phyloP scores from a whole-genome alignment of 139 green algal genomes.

The Chlamydomonas sphaeroides region DNA sequence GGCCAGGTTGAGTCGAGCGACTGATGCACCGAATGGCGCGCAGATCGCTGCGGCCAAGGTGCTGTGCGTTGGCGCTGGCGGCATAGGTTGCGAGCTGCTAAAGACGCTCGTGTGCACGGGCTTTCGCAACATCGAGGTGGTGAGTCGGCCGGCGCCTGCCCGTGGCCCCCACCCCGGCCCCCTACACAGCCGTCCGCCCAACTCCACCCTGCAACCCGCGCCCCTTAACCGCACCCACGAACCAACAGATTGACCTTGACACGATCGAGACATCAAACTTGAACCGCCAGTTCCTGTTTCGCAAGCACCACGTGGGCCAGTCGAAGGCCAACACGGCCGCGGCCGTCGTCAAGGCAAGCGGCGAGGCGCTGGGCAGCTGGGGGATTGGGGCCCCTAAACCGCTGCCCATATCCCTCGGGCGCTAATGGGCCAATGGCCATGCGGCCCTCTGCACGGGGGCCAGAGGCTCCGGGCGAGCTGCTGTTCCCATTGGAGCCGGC shows the following conservation, averaged over 20 bases:
- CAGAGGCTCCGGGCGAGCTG: too few relatives aligned
- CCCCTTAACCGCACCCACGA: too few relatives aligned
- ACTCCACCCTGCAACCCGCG: too few relatives aligned
- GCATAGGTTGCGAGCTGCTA: constrained; percentile 98
- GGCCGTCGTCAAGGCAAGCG: constrained; percentile 74
- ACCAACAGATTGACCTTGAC: constrained; percentile 98
- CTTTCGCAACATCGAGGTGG: constrained; percentile 91
- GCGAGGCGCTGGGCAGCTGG: too few relatives aligned
- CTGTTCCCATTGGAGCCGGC: too few relatives aligned
- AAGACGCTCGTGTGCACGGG: constrained; percentile 96
- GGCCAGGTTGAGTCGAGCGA: neutral
- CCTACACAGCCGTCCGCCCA: too few relatives aligned
- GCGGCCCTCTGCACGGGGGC: too few relatives aligned
- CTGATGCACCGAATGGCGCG: neutral
- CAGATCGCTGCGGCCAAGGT: constrained; percentile 69
- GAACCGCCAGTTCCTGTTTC: constrained; percentile 99
- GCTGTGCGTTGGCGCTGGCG: constrained; percentile 94
- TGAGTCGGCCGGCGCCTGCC: constrained; percentile 44
- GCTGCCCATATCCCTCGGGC: too few relatives aligned
- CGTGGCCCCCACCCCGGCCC: too few relatives aligned
- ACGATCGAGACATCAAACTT: constrained; percentile 99
- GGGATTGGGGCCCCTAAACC: too few relatives aligned
- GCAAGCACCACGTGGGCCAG: constrained; percentile 92
- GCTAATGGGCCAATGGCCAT: too few relatives aligned
- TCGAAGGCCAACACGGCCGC: constrained; percentile 93